These are phyloP conservation scores for Macrolepiota albuminosa DNA, from an alignment of 768 basidiomycete species.

Conservation along the genomic window DNA sequence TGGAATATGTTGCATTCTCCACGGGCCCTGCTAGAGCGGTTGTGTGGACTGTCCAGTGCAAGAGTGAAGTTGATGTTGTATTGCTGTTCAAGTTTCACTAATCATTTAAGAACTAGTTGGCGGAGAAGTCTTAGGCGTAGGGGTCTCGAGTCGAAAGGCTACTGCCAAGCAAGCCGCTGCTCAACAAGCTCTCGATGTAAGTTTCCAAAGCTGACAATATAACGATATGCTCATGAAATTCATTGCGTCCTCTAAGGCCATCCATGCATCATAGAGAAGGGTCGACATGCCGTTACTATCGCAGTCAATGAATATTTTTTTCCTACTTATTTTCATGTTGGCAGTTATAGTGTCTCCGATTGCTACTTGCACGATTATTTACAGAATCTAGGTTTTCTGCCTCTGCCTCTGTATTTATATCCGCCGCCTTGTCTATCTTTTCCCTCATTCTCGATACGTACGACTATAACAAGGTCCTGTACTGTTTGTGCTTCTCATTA, in stretches of 20 bases:
- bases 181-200: constrained; percentile 35
- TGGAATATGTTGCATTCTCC: constrained; percentile 36
- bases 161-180: constrained; percentile 49
- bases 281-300: neutral
- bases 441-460: too few relatives aligned
- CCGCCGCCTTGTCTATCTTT: too few relatives aligned
- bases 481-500: neutral
- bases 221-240: neutral
- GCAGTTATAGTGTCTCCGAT: too few relatives aligned
- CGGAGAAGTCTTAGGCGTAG: constrained; percentile 43
- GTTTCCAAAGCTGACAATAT: constrained; percentile 3
- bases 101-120: constrained; percentile 31
- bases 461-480: too few relatives aligned
- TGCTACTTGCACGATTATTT: neutral
- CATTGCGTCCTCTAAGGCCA: neutral
- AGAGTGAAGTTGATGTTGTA: constrained; percentile 33
- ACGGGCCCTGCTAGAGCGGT: constrained; percentile 38
- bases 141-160: constrained; percentile 36
- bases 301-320: neutral
- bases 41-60: constrained; percentile 51
- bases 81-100: neutral
- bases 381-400: neutral
- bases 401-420: neutral
- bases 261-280: neutral
- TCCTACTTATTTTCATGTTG: neutral